phyloP scores from a whole-genome alignment of 2,329 filamentous ascomycete species.

The Fusarium sp. region DNA sequence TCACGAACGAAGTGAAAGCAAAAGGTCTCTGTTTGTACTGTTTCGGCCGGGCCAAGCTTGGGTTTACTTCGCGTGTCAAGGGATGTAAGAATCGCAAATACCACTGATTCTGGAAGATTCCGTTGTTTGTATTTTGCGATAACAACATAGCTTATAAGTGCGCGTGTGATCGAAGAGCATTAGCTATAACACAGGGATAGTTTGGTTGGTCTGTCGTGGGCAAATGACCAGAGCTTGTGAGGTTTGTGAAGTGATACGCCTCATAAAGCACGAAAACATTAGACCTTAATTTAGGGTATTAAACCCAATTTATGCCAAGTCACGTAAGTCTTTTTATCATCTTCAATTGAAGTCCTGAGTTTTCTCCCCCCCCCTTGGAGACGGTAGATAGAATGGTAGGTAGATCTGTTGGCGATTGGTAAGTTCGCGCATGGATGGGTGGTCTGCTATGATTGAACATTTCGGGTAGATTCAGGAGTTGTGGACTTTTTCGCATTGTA shows the following conservation, averaged over 20 bases:
- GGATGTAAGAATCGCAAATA: conserved; percentile 15
- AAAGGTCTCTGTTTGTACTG: conserved; percentile 21
- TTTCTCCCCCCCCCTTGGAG: background rate
- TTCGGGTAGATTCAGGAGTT: background rate
- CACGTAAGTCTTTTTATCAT: background rate
- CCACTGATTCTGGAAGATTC: background rate
- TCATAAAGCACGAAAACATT: too few relatives aligned
- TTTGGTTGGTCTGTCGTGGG: background rate
- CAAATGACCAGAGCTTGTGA: background rate
- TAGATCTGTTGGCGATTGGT: background rate
- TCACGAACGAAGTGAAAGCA: background rate
- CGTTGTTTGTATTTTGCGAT: accelerated
- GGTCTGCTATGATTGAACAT: too few relatives aligned
- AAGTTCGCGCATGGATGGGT: background rate
- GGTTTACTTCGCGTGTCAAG: conserved; percentile 6
- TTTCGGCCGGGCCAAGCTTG: background rate
- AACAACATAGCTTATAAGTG: background rate
- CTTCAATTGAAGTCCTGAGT: background rate
- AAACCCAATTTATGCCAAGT: too few relatives aligned
- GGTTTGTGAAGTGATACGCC: background rate
- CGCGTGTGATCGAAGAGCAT: background rate
- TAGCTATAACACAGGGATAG: too few relatives aligned
- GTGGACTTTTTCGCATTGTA: background rate
- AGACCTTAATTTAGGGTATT: background rate
- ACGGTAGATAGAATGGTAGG: background rate